Conservation (phyloP, 768 basidiomycete genomes). For the Pilatotrama ljubarskyi region DNA sequence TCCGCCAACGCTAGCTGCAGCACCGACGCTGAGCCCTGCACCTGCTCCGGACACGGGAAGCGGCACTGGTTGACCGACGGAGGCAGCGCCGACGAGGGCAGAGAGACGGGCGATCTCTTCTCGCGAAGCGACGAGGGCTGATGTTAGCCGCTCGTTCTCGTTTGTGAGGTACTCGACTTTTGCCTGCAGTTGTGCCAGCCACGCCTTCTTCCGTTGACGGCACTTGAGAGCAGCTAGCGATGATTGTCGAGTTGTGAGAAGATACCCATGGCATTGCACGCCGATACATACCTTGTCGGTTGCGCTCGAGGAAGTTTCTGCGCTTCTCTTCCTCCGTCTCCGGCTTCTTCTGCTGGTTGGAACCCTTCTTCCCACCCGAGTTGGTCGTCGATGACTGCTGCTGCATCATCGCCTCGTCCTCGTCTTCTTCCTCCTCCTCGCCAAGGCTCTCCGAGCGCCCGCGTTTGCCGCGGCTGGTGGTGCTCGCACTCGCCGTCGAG, state of each 20-base stretch:
- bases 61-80: conserved; percentile 41
- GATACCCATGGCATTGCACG: background rate
- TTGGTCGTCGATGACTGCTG: background rate
- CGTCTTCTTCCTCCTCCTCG: conserved; percentile 38
- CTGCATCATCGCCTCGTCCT: conserved; percentile 33
- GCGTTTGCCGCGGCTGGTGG: conserved; percentile 25
- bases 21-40: conserved; percentile 32
- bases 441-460: conserved; percentile 31
- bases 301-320: conserved; percentile 94
- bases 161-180: conserved; percentile 91
- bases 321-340: conserved; percentile 99
- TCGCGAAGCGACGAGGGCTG: conserved; percentile 81
- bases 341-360: conserved; percentile 59
- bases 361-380: conserved; percentile 28
- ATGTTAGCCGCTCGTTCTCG: conserved; percentile 92
- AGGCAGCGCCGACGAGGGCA: conserved; percentile 66
- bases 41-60: conserved; percentile 20
- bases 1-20: conserved; percentile 26
- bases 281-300: conserved; percentile 82
- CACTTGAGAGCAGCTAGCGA: conserved; percentile 91
- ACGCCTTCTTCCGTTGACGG: conserved; percentile 98
- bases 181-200: conserved; percentile 89
- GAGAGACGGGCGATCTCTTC: conserved; percentile 90
- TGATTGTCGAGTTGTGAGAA: too few relatives aligned
- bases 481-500: conserved; percentile 33